These are phyloP conservation scores for Homolaphlyctis polyrhiza DNA, from an alignment of 371 early-diverging fungal species.

Conservation along the genomic window DNA sequence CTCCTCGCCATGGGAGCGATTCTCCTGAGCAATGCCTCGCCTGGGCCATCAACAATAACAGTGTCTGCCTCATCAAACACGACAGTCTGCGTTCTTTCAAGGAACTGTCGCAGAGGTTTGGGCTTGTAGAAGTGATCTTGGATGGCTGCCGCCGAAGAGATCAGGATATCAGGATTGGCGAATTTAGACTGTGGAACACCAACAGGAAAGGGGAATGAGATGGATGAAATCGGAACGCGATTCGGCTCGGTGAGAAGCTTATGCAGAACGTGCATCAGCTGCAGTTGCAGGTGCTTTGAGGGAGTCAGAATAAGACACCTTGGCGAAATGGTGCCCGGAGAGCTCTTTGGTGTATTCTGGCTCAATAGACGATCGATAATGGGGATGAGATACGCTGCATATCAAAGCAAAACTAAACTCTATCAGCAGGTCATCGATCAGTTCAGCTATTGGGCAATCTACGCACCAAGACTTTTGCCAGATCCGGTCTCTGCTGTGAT, in stretches of 20 bases:
- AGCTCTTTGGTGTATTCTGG: too few relatives aligned
- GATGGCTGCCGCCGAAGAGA: constrained; percentile 1
- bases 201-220: constrained; percentile 6
- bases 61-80: constrained; percentile 14
- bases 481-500: constrained; percentile 17
- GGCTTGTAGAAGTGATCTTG: background rate
- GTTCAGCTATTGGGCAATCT: constrained; percentile 4
- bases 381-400: constrained; percentile 8
- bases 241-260: background rate
- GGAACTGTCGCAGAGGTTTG: background rate
- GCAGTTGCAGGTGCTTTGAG: constrained; percentile 4
- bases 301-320: constrained; percentile 7
- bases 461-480: constrained; percentile 15
- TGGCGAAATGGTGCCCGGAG: background rate
- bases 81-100: background rate
- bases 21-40: background rate
- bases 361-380: background rate
- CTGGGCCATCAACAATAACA: background rate
- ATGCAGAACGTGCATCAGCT: constrained; percentile 3
- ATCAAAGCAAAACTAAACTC: background rate
- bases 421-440: background rate
- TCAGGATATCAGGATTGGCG: constrained; percentile 9
- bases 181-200: constrained; percentile 1
- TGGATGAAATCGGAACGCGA: constrained; percentile 3
- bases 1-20: background rate